Evolutionary conservation across 306 rosid species (phyloP).

Genomic region (Luffa acutangula): DNA sequence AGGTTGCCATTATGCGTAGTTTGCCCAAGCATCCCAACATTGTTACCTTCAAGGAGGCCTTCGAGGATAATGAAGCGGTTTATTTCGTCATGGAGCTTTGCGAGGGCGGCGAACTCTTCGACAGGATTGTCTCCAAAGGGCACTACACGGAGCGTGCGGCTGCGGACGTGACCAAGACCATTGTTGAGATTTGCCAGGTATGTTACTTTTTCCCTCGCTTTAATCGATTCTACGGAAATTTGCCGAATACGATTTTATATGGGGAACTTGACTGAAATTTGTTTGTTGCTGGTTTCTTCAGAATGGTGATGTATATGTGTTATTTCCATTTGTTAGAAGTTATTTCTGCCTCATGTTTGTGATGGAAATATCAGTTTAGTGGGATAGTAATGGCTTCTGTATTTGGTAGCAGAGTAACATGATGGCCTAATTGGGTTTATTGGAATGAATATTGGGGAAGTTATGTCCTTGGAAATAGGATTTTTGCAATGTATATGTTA

Average conservation of each 20-base stretch:
- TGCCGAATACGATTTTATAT: neutral
- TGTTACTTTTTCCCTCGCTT: neutral
- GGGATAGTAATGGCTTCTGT: neutral
- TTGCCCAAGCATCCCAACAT: conserved; percentile 73
- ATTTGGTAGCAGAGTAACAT: neutral
- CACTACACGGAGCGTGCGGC: conserved; percentile 93
- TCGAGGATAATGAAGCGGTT: conserved; percentile 70
- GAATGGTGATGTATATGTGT: neutral
- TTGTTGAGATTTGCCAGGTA: conserved; percentile 83
- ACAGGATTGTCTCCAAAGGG: conserved; percentile 64
- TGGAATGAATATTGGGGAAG: neutral
- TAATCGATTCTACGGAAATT: neutral
- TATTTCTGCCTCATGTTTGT: neutral
- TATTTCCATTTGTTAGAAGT: neutral
- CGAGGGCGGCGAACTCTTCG: conserved; percentile 88
- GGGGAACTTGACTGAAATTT: neutral
- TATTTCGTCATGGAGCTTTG: conserved; percentile 91
- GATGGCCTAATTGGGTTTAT: neutral
- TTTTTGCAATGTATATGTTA: neutral
- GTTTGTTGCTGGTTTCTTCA: neutral
- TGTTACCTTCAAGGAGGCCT: conserved; percentile 68
- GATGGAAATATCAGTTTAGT: neutral
- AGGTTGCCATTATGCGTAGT: conserved; percentile 74
- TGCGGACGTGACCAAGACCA: conserved; percentile 55
- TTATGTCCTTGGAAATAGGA: neutral